Evolutionary conservation across 176 grass and related monocot species (phyloP), one percentile per base, ranked within the genome.

Genomic region (Calamus simplicifolius): DNA sequence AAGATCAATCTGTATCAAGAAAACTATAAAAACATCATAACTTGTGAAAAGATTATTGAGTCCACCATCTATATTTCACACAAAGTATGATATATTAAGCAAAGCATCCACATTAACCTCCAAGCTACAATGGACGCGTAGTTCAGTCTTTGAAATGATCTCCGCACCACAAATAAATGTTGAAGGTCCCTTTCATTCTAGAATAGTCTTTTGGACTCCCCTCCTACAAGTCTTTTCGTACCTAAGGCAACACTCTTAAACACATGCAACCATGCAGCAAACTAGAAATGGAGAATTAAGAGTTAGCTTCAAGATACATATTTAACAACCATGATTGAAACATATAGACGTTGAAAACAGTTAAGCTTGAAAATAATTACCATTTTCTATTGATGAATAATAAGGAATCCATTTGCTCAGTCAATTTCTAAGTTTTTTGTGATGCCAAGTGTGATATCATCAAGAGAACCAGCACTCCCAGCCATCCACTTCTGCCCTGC

Each of bases 121-220:
- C 73, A 91, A 72, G 56, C 78, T 74, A 57, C 69, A 51, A 80
- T 97, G 84, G 4, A 97, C 31, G 21, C 70, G 64, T 27, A 97
- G 63, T 75, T 97, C 84, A 70, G 67, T 91, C 78, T 97, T 97
- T 0, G 87, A 97, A 71, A 91, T 70, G 5, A 97, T 97, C 74
- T 97, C 87, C 16, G 82, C 92, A 69, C 80, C 87, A 85, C 78
- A 97, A 51, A 80, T 79, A 54, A 97, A 97, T 58, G 87, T 88
- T 67, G 87, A 88, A 29, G 92, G 83, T 48, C 86, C 92, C 67
- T 87, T 81, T 27, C 92, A 66, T 27, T 91, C 92, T 27, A 85
- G 75, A 27, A 97, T 78, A 59, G 92, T 91, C 62, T 97, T 97
- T 52, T 82, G 92, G 31, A 77, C 87, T 16, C 92, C 87, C 85